phyloP scores from a whole-genome alignment of 352 stramenopile genomes.

The Phytophthora quininea region DNA sequence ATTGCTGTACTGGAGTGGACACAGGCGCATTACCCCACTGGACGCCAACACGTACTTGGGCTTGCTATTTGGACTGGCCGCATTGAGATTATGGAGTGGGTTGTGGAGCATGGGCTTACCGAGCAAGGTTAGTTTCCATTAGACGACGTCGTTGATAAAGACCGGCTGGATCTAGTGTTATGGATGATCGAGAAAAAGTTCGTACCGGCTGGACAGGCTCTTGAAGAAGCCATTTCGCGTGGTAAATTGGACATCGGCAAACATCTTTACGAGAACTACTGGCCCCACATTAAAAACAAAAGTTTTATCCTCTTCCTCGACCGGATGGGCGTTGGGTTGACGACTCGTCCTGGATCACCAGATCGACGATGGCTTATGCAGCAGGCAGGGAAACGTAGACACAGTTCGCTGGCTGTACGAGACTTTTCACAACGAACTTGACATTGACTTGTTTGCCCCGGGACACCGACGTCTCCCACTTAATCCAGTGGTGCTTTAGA shows the following conservation, averaged over 20 bases:
- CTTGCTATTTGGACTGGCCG: not conserved
- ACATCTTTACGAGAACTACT: too few relatives aligned
- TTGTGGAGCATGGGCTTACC: not conserved
- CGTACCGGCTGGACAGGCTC: too few relatives aligned
- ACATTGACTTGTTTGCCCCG: not conserved
- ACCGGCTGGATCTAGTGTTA: too few relatives aligned
- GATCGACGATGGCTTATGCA: not conserved
- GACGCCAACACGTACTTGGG: not conserved
- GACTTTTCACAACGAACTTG: not conserved
- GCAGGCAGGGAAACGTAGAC: not conserved
- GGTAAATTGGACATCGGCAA: too few relatives aligned
- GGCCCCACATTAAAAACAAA: too few relatives aligned
- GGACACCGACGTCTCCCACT: not conserved
- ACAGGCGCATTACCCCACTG: not conserved
- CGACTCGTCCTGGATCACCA: not conserved
- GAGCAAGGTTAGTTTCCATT: not conserved
- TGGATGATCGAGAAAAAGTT: too few relatives aligned
- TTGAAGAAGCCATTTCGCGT: too few relatives aligned
- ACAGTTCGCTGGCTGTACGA: not conserved
- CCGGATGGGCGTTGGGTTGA: not conserved
- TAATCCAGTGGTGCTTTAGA: not conserved
- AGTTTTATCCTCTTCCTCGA: too few relatives aligned
- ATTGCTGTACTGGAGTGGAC: not conserved
- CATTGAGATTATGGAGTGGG: not conserved
- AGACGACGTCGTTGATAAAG: not conserved